Base-by-base conservation (phyloP, 805 yeast genomes). In the Yarrowia sp. region DNA sequence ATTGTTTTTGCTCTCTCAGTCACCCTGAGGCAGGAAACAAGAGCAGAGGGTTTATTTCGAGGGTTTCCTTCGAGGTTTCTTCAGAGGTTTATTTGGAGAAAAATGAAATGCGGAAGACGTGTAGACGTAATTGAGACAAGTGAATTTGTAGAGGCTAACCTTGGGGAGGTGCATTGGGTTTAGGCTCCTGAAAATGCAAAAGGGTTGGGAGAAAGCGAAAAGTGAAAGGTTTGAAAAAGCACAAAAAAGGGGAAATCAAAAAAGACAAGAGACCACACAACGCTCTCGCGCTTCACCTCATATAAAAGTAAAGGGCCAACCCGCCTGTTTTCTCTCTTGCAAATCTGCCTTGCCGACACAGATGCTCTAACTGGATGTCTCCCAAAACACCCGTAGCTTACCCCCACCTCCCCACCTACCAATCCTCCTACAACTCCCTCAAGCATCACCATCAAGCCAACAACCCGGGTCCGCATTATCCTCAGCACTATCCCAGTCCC, bases 401-500 rank as follows among this genome's bases (percentile, higher is more conserved):
- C 61, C 46, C 34, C 44, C 61, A 55, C 38, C 61, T 24, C 61
- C 46, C 61, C 20, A 19, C 9, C 30, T 38, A 43, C 14, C 13
- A 36, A 9, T 6, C 10, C 38, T 19, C 58, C 13, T 50, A 33
- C 24, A 38, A 39, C 61, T 39, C 61, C 61, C 33, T 39, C 36
- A 39, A 55, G 38, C 36, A 39, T 52, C 43, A 19, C 17, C 50
- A 46, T 10, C 34, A 19, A 46, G 34, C 36, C 38, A 30, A 24
- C 17, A 55, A 19, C 36, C 61, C 61, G 60, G 44, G 44, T 39
- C 60, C 60, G 46, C 61, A 55, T 39, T 20, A 52, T 17, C 58
- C 42, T n/a, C 61, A 55, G 44, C 61, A 55, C 61, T 55, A 55
- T 55, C 61, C 61, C 46, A 55, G 61, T 55, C 61, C 61, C 61